phyloP scores from a whole-genome alignment of 2,329 filamentous ascomycete species.

The Ilyonectria mors-panacis region DNA sequence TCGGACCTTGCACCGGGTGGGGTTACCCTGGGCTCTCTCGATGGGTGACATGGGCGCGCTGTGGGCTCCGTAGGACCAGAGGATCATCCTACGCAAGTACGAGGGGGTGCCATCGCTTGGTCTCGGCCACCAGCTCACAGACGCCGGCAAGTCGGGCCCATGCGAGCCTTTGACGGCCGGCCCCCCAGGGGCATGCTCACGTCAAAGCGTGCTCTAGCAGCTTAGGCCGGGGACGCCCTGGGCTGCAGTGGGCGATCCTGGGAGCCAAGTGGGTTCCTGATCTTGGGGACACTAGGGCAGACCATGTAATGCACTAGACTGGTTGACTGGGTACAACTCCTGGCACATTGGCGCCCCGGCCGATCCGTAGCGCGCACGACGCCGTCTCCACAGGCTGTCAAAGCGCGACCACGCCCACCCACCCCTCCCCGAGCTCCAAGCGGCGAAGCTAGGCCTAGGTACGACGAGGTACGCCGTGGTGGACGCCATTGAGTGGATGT shows the following conservation, averaged over 20 bases:
- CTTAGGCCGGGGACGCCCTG: constrained; percentile 15
- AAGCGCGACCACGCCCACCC: constrained; percentile 28
- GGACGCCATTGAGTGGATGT: no score
- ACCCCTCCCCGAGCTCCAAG: neutral
- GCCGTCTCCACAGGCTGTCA: constrained; percentile 34
- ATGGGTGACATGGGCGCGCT: no score
- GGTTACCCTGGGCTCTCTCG: neutral
- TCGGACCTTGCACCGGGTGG: constrained; percentile 20
- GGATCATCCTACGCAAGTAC: neutral
- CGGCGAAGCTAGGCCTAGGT: neutral
- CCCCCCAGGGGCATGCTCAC: constrained; percentile 28
- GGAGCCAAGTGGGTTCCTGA: constrained; percentile 30
- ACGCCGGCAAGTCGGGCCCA: constrained; percentile 3
- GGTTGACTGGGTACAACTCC: constrained; percentile 8
- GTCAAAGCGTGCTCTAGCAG: constrained; percentile 44
- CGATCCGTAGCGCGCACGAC: constrained; percentile 43
- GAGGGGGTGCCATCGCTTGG: constrained; percentile 26
- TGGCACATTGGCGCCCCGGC: constrained; percentile 36
- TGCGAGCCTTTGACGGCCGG: constrained; percentile 1
- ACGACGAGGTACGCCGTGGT: neutral
- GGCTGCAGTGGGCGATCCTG: constrained; percentile 32
- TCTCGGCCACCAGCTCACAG: constrained; percentile 5
- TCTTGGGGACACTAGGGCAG: constrained; percentile 23
- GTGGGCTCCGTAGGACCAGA: no score
- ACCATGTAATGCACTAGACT: no score